Percentiles rank a stretch among this genome's conserved stretches.
Conservation (phyloP, 441 rosid species). For the Francoa sonchifolia region DNA sequence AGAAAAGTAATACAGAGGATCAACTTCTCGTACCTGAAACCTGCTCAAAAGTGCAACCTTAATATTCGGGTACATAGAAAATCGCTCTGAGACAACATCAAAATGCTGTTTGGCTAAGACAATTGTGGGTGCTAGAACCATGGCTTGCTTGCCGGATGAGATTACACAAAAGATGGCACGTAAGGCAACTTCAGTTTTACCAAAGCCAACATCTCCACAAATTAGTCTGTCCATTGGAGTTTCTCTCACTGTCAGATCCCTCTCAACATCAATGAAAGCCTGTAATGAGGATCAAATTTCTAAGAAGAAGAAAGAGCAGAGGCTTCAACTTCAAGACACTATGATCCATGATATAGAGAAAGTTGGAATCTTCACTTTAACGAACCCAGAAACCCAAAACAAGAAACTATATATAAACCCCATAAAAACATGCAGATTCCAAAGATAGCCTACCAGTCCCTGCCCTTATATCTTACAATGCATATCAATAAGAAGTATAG, state of each 20-base stretch:
- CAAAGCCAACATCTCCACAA: conserved; percentile 98
- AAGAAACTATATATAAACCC: no score
- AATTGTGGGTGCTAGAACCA: conserved; percentile 93
- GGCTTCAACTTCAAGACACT: no score
- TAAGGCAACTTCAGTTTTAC: conserved; percentile 94
- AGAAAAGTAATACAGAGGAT: conserved; percentile 9
- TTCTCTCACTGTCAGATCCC: conserved; percentile 81
- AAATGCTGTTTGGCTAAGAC: conserved; percentile 95
- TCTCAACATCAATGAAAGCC: conserved; percentile 92
- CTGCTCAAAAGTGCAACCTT: conserved; percentile 82
- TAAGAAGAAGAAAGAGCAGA: conserved; percentile 6
- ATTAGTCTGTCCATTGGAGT: conserved; percentile 96
- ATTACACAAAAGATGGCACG: conserved; percentile 87
- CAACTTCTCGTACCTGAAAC: conserved; percentile 59
- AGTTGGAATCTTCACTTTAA: no score
- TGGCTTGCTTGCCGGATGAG: conserved; percentile 84
- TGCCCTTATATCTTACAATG: no score
- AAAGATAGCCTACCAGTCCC: no score
- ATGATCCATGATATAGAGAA: no score
- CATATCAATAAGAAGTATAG: conserved; percentile 2
- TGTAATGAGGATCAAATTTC: conserved; percentile 23
- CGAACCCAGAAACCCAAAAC: no score
- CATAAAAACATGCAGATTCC: no score
- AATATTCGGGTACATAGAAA: conserved; percentile 44
- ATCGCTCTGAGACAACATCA: conserved; percentile 72